Conservation (phyloP, 352 stramenopile species). For the Phytophthora vignae region DNA sequence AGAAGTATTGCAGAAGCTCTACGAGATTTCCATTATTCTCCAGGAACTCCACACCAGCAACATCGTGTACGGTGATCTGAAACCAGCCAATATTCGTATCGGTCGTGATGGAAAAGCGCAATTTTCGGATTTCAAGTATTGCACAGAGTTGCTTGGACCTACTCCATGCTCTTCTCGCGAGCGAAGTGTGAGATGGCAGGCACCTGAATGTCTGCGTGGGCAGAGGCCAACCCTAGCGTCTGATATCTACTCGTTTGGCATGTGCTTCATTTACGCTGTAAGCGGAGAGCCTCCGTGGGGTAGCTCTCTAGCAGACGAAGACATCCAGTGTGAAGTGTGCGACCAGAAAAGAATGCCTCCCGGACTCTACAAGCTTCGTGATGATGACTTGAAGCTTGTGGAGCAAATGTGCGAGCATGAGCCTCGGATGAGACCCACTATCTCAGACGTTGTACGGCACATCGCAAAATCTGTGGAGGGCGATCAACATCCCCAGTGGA, state of each 20-base stretch:
- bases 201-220: slow-evolving; percentile 7
- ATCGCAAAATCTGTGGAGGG: too few species aligned
- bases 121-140: background rate
- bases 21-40: slow-evolving; percentile 1
- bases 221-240: background rate
- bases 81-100: slow-evolving; percentile 2
- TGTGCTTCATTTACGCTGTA: background rate
- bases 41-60: slow-evolving; percentile 6
- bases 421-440: too few species aligned
- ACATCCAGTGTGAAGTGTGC: background rate
- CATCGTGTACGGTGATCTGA: slow-evolving; percentile 7
- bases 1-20: background rate
- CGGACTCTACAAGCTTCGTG: too few species aligned
- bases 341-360: background rate
- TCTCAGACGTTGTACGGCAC: too few species aligned
- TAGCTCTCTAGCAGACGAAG: background rate
- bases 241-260: slow-evolving; percentile 5
- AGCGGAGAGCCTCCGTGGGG: slow-evolving; percentile 1
- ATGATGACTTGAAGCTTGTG: too few species aligned
- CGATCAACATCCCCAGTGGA: too few species aligned
- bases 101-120: slow-evolving; percentile 9
- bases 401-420: too few species aligned
- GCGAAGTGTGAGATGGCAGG: background rate
- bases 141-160: too few species aligned
- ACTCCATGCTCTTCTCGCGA: too few species aligned